phyloP scores from a whole-genome alignment of 176 grass and related monocot species.

The Oryza meyeriana region DNA sequence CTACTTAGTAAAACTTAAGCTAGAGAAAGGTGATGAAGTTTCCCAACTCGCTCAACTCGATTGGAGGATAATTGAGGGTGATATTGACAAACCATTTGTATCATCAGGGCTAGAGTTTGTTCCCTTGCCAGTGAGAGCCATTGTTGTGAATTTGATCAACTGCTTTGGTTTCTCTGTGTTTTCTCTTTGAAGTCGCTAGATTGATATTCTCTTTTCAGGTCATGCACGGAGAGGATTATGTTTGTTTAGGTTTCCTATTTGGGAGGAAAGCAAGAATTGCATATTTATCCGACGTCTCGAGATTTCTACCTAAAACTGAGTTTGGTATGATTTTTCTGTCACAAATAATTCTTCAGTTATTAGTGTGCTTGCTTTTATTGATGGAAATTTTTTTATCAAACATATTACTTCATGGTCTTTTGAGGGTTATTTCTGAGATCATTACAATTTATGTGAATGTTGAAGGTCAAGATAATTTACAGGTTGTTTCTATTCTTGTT shows the following conservation, averaged over 20 bases:
- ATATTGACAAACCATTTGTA: conserved; percentile 55
- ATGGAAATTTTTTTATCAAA: not conserved
- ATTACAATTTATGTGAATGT: not conserved
- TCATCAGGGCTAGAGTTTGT: conserved; percentile 72
- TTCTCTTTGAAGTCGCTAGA: not conserved
- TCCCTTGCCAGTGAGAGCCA: conserved; percentile 65
- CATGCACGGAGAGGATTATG: conserved; percentile 78
- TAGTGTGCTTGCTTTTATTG: too few relatives aligned
- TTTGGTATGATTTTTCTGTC: conserved; percentile 35
- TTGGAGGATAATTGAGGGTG: conserved; percentile 73
- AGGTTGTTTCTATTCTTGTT: not conserved
- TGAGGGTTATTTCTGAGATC: not conserved
- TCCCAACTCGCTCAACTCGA: conserved; percentile 51
- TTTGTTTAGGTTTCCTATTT: conserved; percentile 90
- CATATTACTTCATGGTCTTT: not conserved
- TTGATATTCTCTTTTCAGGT: conserved; percentile 42
- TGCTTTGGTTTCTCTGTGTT: not conserved
- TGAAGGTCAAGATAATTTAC: not conserved
- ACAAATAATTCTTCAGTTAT: too few relatives aligned
- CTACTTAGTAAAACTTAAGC: conserved; percentile 54
- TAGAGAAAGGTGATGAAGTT: conserved; percentile 53
- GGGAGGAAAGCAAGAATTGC: conserved; percentile 66
- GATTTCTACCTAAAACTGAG: conserved; percentile 68
- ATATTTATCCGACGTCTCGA: conserved; percentile 91
- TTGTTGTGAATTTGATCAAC: not conserved